phyloP scores from a whole-genome alignment of 371 early-diverging fungal genomes.

The Chytridiales sp. region DNA sequence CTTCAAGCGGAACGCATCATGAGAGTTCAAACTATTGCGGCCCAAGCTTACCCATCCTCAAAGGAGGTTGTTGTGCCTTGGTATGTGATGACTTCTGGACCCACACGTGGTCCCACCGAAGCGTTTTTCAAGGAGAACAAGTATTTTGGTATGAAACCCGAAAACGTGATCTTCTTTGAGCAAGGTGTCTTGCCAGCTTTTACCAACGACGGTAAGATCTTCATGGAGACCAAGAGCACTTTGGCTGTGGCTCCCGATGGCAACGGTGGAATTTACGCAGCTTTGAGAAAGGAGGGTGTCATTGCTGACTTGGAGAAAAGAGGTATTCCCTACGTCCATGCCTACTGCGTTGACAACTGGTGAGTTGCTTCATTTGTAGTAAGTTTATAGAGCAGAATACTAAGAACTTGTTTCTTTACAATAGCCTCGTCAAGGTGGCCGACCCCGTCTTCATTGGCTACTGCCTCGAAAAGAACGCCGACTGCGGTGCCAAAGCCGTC shows the following conservation, averaged over 20 bases:
- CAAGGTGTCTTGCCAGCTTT: constrained; percentile 83
- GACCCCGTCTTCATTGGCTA: constrained; percentile 92
- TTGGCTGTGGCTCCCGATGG: constrained; percentile 85
- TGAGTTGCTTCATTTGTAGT: not conserved
- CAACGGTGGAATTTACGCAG: constrained; percentile 88
- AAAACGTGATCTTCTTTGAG: constrained; percentile 82
- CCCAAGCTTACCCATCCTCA: constrained; percentile 8
- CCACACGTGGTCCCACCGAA: constrained; percentile 79
- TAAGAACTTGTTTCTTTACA: not conserved
- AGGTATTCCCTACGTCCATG: constrained; percentile 81
- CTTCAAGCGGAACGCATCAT: constrained; percentile 90
- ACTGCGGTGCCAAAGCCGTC: constrained; percentile 93
- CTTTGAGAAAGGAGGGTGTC: constrained; percentile 74
- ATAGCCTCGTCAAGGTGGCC: constrained; percentile 80
- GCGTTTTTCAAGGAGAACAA: constrained; percentile 69
- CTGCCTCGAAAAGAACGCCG: constrained; percentile 76
- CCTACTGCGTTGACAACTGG: constrained; percentile 95
- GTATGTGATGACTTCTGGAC: constrained; percentile 93
- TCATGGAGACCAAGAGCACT: constrained; percentile 76
- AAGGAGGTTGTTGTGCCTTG: constrained; percentile 65
- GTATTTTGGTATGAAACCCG: constrained; percentile 78
- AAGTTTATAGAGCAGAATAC: not conserved
- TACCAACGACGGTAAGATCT: constrained; percentile 78
- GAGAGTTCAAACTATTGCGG: constrained; percentile 74
- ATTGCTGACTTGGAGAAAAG: constrained; percentile 72